These are phyloP conservation scores for Aspergillus terreus DNA, from an alignment of 2,329 filamentous ascomycete species.

Conservation along the genomic window DNA sequence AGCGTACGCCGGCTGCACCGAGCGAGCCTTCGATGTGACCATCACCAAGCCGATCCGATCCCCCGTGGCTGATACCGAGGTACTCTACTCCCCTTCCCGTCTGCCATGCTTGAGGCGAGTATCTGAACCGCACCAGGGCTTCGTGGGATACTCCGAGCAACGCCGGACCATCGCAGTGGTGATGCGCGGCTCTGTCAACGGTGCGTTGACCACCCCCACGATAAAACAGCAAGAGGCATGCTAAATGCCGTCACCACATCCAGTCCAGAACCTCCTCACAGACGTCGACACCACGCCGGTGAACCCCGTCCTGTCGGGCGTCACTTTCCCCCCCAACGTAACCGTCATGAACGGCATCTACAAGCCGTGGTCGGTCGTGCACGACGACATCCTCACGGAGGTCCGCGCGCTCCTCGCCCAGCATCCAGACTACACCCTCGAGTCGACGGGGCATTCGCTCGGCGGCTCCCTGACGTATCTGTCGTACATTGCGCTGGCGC, in stretches of 20 bases:
- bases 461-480: slow-evolving; percentile 30
- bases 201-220: slow-evolving; percentile 7
- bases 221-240: too few species aligned
- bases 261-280: slow-evolving; percentile 21
- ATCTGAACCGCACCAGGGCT: slow-evolving; percentile 16
- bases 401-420: slow-evolving; percentile 22
- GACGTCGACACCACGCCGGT: slow-evolving; percentile 23
- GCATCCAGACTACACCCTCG: slow-evolving; percentile 26
- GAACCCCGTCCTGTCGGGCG: slow-evolving; percentile 23
- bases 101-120: too few species aligned
- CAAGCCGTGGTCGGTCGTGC: slow-evolving; percentile 26
- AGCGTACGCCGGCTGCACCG: slow-evolving; percentile 24
- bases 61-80: slow-evolving; percentile 22
- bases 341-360: slow-evolving; percentile 26
- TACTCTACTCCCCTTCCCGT: neutral
- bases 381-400: slow-evolving; percentile 25
- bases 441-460: slow-evolving; percentile 29
- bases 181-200: slow-evolving; percentile 28
- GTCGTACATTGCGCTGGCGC: slow-evolving; percentile 28
- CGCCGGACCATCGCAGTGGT: slow-evolving; percentile 26
- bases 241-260: neutral
- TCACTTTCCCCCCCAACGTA: slow-evolving; percentile 24
- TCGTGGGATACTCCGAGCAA: slow-evolving; percentile 23
- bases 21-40: slow-evolving; percentile 27
- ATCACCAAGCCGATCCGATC: slow-evolving; percentile 27